Base-by-base conservation (phyloP, 805 yeast species). In the Schwanniomyces occidentalis region DNA sequence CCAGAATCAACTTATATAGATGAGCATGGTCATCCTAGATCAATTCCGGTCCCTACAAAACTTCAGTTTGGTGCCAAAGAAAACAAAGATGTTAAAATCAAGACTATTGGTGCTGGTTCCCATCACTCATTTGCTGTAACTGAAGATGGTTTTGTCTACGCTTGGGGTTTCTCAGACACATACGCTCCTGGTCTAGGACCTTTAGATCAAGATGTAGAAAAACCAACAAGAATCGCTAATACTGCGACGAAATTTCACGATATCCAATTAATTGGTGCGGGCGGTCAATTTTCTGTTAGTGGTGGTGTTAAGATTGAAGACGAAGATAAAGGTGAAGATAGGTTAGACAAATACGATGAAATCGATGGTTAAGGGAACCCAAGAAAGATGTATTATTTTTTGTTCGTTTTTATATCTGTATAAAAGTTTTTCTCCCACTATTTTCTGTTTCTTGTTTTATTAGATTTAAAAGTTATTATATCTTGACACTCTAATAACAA, bases 131-230 rank as follows among this genome's bases (percentile, higher is more conserved):
- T 93, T 36, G 97, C 96, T 1, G 73, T 90, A 4, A 78, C 95
- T 3, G 75, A 71, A 15, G 88, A 86, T 49, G 99, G 99, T 9
- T 66, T 85, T 33, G 85, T 80, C 2, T 93, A 80, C 65, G 78
- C 97, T 1, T 93, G 99, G 99, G 99, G 99, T 1, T 93, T 90
- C 56, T 97, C 95, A 28, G 98, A 91, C 47, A 90, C 96, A 1
- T 93, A 88, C 61, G 99, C 95, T 13, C 82, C 91, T 20, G 99
- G 99, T 8, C 80, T 89, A 40, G 99, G 99, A 6, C 90, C 89
- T 13, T 81, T 85, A 23, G 96, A 87, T 30, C 86, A 77, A 30
- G 98, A 93, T 57, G 84, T 88, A 35, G 95, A 80, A 34, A 68
- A 69, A 14, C 99, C 99, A 27, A 85, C 96, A 0, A 77, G 91